A percentile compares a stretch with the other conserved stretches of the same genome.
Conservation (phyloP, 768 basidiomycete genomes). For the Termitomyces sp. region DNA sequence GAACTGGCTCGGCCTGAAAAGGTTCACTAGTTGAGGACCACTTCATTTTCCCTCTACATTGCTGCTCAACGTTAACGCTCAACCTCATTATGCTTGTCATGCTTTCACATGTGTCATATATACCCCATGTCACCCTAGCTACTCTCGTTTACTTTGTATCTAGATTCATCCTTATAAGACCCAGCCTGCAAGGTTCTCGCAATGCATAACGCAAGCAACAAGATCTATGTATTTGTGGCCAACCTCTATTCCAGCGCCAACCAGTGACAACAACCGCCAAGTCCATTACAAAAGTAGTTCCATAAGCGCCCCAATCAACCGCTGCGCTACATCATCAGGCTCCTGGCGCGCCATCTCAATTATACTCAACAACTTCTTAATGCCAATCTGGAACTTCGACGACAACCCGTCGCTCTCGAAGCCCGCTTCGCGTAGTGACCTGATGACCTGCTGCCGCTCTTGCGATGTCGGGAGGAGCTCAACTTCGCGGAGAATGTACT, state of each 20-base stretch:
- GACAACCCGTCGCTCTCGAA: conserved; percentile 50
- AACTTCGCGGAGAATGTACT: conserved; percentile 75
- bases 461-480: conserved; percentile 63
- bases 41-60: background rate
- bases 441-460: conserved; percentile 58
- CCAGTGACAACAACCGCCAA: background rate
- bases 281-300: conserved; percentile 39
- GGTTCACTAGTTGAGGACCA: background rate
- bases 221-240: background rate
- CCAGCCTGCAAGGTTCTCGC: background rate
- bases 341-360: conserved; percentile 98
- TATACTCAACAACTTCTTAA: conserved; percentile 89
- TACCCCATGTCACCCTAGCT: background rate
- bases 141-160: background rate
- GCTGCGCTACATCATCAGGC: conserved; percentile 75
- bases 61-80: too few species aligned
- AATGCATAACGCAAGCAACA: background rate
- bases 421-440: conserved; percentile 72
- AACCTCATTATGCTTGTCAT: background rate
- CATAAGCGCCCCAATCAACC: conserved; percentile 64
- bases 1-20: background rate
- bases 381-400: conserved; percentile 71
- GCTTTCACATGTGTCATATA: background rate
- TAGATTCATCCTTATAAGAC: background rate
- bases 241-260: background rate